These are phyloP conservation scores for Leccinum broughii DNA, from an alignment of 768 basidiomycete genomes.

Conservation along the genomic window DNA sequence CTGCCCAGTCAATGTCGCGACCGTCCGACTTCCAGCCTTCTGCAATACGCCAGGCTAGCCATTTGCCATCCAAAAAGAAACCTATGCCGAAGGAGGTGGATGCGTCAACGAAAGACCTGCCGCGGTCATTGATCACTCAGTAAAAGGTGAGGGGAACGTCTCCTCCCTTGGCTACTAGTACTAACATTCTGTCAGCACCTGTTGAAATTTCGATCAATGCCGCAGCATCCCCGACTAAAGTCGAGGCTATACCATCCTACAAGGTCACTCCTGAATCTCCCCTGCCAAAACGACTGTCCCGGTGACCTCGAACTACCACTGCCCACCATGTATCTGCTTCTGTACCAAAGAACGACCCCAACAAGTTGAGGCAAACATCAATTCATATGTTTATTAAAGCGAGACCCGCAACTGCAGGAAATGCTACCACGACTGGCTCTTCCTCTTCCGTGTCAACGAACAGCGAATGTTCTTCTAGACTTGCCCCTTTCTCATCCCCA, in stretches of 20 bases:
- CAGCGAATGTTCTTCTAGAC: conserved; percentile 12
- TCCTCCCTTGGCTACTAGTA: background rate
- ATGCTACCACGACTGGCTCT: background rate
- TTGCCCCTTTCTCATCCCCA: conserved; percentile 10
- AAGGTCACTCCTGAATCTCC: conserved; percentile 6
- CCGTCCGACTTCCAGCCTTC: too few species aligned
- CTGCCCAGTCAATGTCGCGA: too few species aligned
- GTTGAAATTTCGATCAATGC: background rate
- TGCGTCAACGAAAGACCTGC: background rate
- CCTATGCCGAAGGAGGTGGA: too few species aligned
- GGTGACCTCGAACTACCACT: conserved; percentile 4
- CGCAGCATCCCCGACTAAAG: background rate
- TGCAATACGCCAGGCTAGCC: too few species aligned
- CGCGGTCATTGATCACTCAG: background rate
- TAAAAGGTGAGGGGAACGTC: conserved; percentile 4
- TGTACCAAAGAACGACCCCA: conserved; percentile 7
- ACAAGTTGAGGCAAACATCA: conserved; percentile 24
- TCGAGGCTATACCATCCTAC: conserved; percentile 4
- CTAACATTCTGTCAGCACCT: conserved; percentile 11
- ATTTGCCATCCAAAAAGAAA: too few species aligned
- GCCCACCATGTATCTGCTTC: conserved; percentile 8
- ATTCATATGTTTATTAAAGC: conserved; percentile 24
- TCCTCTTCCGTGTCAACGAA: conserved; percentile 8
- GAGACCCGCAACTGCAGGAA: background rate
- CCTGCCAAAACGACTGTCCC: conserved; percentile 6